A percentile compares a stretch with the other conserved stretches of the same genome.
These are phyloP conservation scores for Kodamaea suecica DNA, from an alignment of 1,139 yeast genomes.

Conservation along the genomic window DNA sequence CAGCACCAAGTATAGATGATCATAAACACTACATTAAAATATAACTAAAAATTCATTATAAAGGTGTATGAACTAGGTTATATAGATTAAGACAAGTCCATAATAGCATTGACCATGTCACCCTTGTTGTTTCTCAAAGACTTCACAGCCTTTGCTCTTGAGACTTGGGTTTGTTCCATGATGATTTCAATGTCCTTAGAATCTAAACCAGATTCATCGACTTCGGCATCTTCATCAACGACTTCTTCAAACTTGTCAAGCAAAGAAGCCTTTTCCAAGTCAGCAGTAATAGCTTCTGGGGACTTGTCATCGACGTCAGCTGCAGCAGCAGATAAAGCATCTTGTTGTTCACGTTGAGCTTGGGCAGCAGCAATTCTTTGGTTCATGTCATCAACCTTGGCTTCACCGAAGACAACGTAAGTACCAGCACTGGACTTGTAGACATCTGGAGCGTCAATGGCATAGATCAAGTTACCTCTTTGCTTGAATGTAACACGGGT, in stretches of 20 bases:
- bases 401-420: slow-evolving; percentile 96
- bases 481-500: slow-evolving; percentile 95
- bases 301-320: slow-evolving; percentile 44
- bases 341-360: slow-evolving; percentile 47
- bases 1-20: too few relatives aligned
- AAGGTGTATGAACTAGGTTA: too few relatives aligned
- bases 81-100: slow-evolving; percentile 65
- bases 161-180: slow-evolving; percentile 84
- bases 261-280: slow-evolving; percentile 77
- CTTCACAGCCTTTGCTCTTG: slow-evolving; percentile 86
- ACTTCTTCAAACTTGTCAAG: slow-evolving; percentile 34
- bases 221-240: slow-evolving; percentile 60
- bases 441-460: slow-evolving; percentile 93
- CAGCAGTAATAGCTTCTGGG: slow-evolving; percentile 87
- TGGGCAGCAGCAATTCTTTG: slow-evolving; percentile 71
- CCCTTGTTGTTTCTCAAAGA: slow-evolving; percentile 87
- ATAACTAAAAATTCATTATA: too few relatives aligned
- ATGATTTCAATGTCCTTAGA: slow-evolving; percentile 78
- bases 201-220: slow-evolving; percentile 77
- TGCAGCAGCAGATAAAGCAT: slow-evolving; percentile 63
- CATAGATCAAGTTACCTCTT: slow-evolving; percentile 88
- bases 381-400: slow-evolving; percentile 89
- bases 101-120: slow-evolving; percentile 94
- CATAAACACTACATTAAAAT: neutral
- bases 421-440: slow-evolving; percentile 93